phyloP scores from a whole-genome alignment of 352 stramenopile genomes.

The Globisporangium irregulare region DNA sequence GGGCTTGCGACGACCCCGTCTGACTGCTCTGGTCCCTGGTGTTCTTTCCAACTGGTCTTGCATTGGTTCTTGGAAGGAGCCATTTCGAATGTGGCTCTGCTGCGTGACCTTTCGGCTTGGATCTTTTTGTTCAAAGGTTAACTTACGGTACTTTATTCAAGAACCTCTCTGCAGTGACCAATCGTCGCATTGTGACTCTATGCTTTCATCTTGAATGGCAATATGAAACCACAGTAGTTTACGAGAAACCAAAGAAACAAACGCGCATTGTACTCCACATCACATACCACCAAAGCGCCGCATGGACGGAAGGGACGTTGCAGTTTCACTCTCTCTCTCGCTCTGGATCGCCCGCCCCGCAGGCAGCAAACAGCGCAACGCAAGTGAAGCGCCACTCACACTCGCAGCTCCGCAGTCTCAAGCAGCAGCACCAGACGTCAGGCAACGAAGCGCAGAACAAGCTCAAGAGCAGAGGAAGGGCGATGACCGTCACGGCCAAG shows the following conservation, averaged over 20 bases:
- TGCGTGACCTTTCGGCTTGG: slow-evolving; percentile 7
- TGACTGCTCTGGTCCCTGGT: too few relatives aligned
- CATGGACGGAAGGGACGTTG: slow-evolving; percentile 9
- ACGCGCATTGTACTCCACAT: neutral
- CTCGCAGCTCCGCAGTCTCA: slow-evolving; percentile 3
- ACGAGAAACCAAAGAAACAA: slow-evolving; percentile 10
- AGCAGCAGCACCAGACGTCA: neutral
- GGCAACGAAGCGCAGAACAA: neutral
- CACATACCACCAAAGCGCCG: neutral
- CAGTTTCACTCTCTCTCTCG: neutral
- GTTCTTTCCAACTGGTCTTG: neutral
- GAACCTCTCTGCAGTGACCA: neutral
- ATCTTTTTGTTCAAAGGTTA: neutral
- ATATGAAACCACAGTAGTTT: neutral
- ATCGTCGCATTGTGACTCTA: neutral
- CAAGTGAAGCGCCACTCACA: neutral
- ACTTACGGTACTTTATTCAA: neutral
- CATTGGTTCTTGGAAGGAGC: neutral
- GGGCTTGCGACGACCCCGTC: neutral
- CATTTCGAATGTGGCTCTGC: neutral
- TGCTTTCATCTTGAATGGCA: neutral
- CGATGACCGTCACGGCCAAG: slow-evolving; percentile 49
- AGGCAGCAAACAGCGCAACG: too few relatives aligned
- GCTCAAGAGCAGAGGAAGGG: neutral
- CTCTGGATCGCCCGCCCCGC: neutral